Conservation (phyloP, 768 basidiomycete species). For the Paxillus ammoniavirescens region DNA sequence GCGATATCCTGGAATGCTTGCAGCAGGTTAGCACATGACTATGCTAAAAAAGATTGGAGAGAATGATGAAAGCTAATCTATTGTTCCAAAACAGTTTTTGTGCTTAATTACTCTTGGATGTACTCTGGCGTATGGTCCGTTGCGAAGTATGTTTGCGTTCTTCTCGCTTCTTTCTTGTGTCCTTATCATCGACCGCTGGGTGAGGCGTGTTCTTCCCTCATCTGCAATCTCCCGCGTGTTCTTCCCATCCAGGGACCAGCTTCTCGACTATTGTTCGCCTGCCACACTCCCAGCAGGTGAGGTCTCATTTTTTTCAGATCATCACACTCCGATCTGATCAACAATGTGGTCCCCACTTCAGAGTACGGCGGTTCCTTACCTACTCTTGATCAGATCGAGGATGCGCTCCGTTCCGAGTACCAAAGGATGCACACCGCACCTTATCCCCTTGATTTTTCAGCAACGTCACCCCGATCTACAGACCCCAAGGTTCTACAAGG, state of each 20-base stretch:
- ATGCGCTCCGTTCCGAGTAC: conserved; percentile 38
- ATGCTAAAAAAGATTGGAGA: conserved; percentile 1
- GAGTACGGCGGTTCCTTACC: conserved; percentile 70
- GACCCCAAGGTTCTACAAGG: background rate
- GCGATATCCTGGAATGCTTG: conserved; percentile 74
- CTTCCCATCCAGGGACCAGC: conserved; percentile 57
- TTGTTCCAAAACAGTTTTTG: conserved; percentile 47
- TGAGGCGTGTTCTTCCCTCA: conserved; percentile 61
- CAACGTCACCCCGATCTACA: background rate
- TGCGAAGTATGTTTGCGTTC: conserved; percentile 48
- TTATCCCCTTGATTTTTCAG: background rate
- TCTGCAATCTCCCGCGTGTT: conserved; percentile 60
- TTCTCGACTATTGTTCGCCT: conserved; percentile 53
- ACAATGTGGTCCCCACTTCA: conserved; percentile 32
- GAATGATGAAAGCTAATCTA: conserved; percentile 1
- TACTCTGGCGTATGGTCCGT: conserved; percentile 68
- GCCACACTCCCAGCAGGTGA: conserved; percentile 51
- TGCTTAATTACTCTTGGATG: conserved; percentile 74
- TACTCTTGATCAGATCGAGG: conserved; percentile 46
- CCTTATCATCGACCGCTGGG: conserved; percentile 5
- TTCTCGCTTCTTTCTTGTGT: background rate
- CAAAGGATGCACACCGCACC: conserved; percentile 1
- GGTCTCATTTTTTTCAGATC: background rate
- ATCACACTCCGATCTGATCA: conserved; percentile 11
- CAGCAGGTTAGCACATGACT: conserved; percentile 48